Evolutionary conservation across 441 rosid genomes (phyloP).

Genomic region (Isatis lusitanica): DNA sequence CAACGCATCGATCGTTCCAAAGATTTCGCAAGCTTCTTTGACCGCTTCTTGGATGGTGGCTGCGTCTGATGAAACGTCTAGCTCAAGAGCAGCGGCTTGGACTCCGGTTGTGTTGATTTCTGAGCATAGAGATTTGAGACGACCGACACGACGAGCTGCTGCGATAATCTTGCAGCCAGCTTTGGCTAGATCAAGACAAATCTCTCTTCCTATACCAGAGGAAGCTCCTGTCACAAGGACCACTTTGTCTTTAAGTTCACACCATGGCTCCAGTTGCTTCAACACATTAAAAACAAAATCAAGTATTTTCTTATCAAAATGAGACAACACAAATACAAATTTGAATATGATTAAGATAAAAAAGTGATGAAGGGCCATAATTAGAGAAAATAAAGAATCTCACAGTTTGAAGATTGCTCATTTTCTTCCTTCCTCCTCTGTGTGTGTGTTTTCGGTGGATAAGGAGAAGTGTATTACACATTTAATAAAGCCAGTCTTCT

Average conservation of each 20-base stretch:
- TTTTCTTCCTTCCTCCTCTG: not conserved
- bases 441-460: not conserved
- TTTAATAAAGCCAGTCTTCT: not conserved
- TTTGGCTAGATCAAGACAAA: not conserved
- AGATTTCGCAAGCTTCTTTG: not conserved
- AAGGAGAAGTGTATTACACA: not conserved
- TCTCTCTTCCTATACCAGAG: not conserved
- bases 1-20: not conserved
- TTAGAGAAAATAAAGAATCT: not conserved
- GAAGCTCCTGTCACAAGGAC: not conserved
- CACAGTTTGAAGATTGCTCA: not conserved
- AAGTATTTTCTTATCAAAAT: not conserved
- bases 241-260: not conserved
- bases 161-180: not conserved
- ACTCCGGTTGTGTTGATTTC: not conserved
- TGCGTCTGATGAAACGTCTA: slow-evolving; percentile 9
- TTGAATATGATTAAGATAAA: not conserved
- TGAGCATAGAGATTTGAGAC: not conserved
- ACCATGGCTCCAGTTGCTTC: slow-evolving; percentile 4
- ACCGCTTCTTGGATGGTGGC: slow-evolving; percentile 1
- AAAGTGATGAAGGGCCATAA: not conserved
- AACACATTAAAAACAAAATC: not conserved
- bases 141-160: not conserved
- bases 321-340: not conserved
- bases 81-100: slow-evolving; percentile 1